phyloP scores from a whole-genome alignment of 225 moss, liverwort and hornwort genomes.

The Ulota crispa region DNA sequence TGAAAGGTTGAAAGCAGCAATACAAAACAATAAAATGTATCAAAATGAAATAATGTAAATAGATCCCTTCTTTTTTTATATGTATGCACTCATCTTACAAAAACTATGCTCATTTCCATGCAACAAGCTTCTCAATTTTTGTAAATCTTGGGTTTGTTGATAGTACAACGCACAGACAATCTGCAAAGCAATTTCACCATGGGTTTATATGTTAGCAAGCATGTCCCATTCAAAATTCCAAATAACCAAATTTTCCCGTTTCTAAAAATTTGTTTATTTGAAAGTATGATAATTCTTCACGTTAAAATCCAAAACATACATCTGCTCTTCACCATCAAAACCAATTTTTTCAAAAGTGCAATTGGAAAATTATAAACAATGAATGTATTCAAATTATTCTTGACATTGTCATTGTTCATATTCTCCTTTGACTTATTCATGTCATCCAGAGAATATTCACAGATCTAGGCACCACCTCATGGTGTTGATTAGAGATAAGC shows the following conservation, averaged over 20 bases:
- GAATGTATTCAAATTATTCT: background rate
- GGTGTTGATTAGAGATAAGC: no score
- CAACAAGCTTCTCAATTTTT: background rate
- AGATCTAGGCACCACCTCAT: background rate
- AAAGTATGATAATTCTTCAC: no score
- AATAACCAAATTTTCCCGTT: no score
- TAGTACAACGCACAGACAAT: conserved; percentile 18
- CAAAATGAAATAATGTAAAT: background rate
- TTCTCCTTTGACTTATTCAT: no score
- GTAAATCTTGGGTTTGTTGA: conserved; percentile 9
- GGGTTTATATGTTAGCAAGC: conserved; percentile 4
- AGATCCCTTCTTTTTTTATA: background rate
- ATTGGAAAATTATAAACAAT: background rate
- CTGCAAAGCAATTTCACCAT: background rate
- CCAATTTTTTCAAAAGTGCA: background rate
- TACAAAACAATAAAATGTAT: background rate
- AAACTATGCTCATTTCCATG: conserved; percentile 18
- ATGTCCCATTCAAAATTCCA: conserved; percentile 17
- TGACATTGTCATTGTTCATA: background rate
- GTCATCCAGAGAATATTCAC: conserved; percentile 4
- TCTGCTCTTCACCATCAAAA: background rate
- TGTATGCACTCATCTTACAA: background rate
- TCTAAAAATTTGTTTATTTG: no score
- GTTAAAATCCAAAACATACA: no score
- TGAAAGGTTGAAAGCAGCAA: background rate